Conservation (phyloP, 345 rosid genomes). For the Melastoma malabathricum region DNA sequence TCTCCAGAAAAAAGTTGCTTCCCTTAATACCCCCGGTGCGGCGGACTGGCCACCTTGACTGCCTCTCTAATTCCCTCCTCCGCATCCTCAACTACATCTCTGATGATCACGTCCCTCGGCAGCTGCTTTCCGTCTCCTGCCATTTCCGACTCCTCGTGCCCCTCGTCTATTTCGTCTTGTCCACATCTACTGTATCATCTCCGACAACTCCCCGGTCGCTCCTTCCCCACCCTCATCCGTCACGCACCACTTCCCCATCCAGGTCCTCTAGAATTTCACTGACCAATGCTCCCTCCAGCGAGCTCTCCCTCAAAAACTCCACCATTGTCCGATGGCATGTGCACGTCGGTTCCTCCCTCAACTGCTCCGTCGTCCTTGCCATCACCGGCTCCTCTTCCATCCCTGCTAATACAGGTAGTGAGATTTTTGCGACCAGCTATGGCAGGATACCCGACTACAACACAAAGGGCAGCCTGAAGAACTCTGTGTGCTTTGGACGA, state of each 20-base stretch:
- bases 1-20: no score
- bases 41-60: no score
- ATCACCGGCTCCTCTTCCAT: slow-evolving; percentile 38
- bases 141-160: slow-evolving; percentile 67
- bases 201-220: slow-evolving; percentile 25
- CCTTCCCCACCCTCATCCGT: slow-evolving; percentile 26
- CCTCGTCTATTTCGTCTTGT: slow-evolving; percentile 81
- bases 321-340: slow-evolving; percentile 86
- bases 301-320: slow-evolving; percentile 28
- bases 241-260: slow-evolving; percentile 91
- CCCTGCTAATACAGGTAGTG: slow-evolving; percentile 16
- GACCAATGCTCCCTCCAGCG: slow-evolving; percentile 78
- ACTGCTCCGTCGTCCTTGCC: slow-evolving; percentile 75
- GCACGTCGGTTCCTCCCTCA: slow-evolving; percentile 86
- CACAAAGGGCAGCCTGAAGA: slow-evolving; percentile 86
- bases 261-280: slow-evolving; percentile 74
- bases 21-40: no score
- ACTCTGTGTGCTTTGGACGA: slow-evolving; percentile 92
- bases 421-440: slow-evolving; percentile 23
- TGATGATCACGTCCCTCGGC: slow-evolving; percentile 77
- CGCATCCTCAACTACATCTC: slow-evolving; percentile 71
- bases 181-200: slow-evolving; percentile 78
- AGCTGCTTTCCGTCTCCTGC: slow-evolving; percentile 49
- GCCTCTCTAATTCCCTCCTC: slow-evolving; percentile 61
- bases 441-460: slow-evolving; percentile 89